Evolutionary conservation across 768 basidiomycete genomes (phyloP), one percentile per base, ranked within the genome.

Genomic region (Amanita thiersii): DNA sequence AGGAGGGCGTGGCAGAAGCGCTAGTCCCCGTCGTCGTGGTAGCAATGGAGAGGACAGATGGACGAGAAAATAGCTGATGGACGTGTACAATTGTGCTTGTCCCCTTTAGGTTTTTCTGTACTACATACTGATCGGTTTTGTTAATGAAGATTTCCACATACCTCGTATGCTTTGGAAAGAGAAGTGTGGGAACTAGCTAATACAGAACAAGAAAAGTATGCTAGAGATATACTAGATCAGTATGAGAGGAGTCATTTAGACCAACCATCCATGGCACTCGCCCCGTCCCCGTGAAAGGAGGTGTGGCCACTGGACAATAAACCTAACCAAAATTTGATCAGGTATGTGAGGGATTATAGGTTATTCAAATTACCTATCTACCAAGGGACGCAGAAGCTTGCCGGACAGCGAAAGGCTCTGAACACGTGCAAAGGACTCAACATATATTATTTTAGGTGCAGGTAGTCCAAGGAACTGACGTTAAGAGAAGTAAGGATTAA

Each of bases 371-470:
- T 50, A 79, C 87, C 79, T 72, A 57, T 97, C 91, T 4, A 86
- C 91, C 21, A 94, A 64, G n/a, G 75, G 75, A 35, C 77, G 73
- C 19, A 98, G 68, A 25, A 97, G 65, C 52, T 73, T 88, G 18
- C 84, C 94, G 18, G 90, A 91, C 15, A 93, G 67, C 10, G 89
- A 94, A 18, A 97, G 69, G 1, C 73, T 70, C 14, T 63, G 68
- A 1, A 93, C 90, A 4, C 94, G 81, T 5, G 94, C 92, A 58
- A 94, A 96, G 0, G 90, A 91, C 60, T 98, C 96, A 29, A 97
- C 70, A 56, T 96, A 99, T 39, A 99, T 74, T 20, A 89, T 58
- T 29, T 62, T 67, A 4, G 94, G 85, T 1, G 81, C 73, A 15
- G 69, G 66, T 25, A 92, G 58, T 19, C 84, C 84, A 29, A 94